Evolutionary conservation across 73 alveolate species (phyloP).

Genomic region (Paramecium pentaurelia): DNA sequence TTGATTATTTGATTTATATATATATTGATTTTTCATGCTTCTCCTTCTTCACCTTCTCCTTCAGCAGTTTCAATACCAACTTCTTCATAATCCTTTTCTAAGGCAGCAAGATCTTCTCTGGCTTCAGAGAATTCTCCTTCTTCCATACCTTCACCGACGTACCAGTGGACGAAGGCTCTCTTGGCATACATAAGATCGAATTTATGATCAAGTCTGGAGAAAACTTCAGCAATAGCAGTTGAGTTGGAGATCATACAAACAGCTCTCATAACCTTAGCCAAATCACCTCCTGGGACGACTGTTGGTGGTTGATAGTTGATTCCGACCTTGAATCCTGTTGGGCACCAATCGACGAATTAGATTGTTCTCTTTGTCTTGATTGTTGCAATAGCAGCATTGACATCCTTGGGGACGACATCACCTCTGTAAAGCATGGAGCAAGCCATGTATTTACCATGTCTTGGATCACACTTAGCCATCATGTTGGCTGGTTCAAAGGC

Average conservation of each 20-base stretch:
- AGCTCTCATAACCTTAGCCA: slow-evolving; percentile 93
- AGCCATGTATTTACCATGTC: slow-evolving; percentile 96
- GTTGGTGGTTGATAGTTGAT: slow-evolving; percentile 97
- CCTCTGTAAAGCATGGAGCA: slow-evolving; percentile 97
- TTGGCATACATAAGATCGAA: slow-evolving; percentile 97
- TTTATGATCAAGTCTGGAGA: slow-evolving; percentile 95
- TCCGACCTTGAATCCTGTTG: slow-evolving; percentile 97
- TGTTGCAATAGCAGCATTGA: slow-evolving; percentile 70
- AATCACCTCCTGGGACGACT: slow-evolving; percentile 97
- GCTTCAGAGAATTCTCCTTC: slow-evolving; percentile 94
- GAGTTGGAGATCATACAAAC: slow-evolving; percentile 88
- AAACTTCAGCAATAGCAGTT: slow-evolving; percentile 93
- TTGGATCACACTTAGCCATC: slow-evolving; percentile 98
- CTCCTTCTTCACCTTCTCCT: slow-evolving; percentile 83
- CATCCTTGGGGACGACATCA: slow-evolving; percentile 78
- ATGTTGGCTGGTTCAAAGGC: slow-evolving; percentile 97
- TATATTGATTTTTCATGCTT: background rate
- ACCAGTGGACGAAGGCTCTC: slow-evolving; percentile 95
- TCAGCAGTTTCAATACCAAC: slow-evolving; percentile 93
- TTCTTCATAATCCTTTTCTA: slow-evolving; percentile 95
- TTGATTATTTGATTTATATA: background rate
- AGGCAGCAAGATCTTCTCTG: slow-evolving; percentile 97
- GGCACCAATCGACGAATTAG: slow-evolving; percentile 98
- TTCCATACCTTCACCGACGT: slow-evolving; percentile 90
- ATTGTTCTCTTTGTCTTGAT: slow-evolving; percentile 93